Evolutionary conservation across 208 protist genomes (phyloP), one percentile per base, ranked within the genome.

Genomic region (Leishmania lainsoni): DNA sequence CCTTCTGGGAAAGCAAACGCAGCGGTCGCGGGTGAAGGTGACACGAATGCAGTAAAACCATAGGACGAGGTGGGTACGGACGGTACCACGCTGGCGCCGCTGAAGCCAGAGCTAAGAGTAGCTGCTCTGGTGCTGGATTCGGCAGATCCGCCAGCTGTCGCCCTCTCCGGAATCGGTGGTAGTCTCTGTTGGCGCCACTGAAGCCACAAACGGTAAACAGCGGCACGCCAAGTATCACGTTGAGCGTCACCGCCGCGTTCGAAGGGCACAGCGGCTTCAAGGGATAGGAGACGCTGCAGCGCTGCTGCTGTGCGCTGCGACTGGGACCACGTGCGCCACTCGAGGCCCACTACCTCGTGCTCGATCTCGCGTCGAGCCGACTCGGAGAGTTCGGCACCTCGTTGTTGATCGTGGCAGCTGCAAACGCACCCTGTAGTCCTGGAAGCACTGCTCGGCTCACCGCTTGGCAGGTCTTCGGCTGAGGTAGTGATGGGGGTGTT

Each of bases 251-350:
- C 76, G 58, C 68, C 54, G 20, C 83, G 73, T 29, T 88, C 74
- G 58, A 93, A 93, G 39, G 93, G 93, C 29, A 97, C 89, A n/a
- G 93, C 91, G 3, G 90, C 89, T n/a, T 89, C 85, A 48, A 97
- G 87, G 17, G 86, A 87, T 20, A 97, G 79, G 5, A 97, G 83
- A 58, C 91, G 91, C 70, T 95, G 91, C 42, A 95, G 80, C 32
- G 93, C 90, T 8, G 90, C 86, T 10, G 86, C 87, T 45, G 87
- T 93, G 66, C 90, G 89, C 81, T 94, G 87, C 48, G 91, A 89
- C 79, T 94, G 87, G 6, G 81, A 81, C 80, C 86, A 90, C 35
- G 93, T 93, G 39, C 91, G 80, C 92, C 93, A 97, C 81, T 97
- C 93, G 72, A 95, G 85, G 52, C 77, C 79, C 9, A 87, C 79